Base-by-base conservation (phyloP, 805 yeast species). In the Komagataella pseudopastoris region DNA sequence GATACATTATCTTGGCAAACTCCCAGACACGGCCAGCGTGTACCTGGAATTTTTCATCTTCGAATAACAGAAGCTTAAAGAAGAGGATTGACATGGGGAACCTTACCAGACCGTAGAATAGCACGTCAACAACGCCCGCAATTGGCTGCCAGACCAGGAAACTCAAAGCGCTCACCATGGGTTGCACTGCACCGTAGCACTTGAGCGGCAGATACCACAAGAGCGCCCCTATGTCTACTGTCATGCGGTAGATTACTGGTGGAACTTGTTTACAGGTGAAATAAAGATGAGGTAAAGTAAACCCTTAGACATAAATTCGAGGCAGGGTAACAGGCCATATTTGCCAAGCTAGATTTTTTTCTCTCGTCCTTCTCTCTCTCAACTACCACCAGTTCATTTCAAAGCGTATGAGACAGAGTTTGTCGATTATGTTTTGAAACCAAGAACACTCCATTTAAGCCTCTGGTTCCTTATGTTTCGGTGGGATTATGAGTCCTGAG, bases 1-100 rank as follows among this genome's bases (percentile, higher is more conserved):
- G 66, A 51, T 63, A 63, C 16, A 53, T 18, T 7, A 62, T 52
- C 30, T 56, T 53, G 6, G 49, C 17, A 3, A 50, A 17, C 7
- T 24, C 39, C 39, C 39, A 30, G 14, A 30, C 39, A 30, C 39
- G 39, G 39, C 39, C 39, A 30, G 39, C 39, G 14, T 30, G 39
- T 30, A 30, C 39, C 14, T 30, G 39, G 10, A 30, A n/a, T 30
- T 30, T 30, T 30, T 30, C 39, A 8, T 30, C 39, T 2, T 30
- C 39, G 14, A 30, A 10, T 4, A 30, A 6, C 14, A 30, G 12
- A 30, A 30, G 39, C 39, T 30, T 30, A 30, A 30, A 7, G 14
- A 30, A 30, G 8, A 30, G 39, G 4, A 30, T 30, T 30, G 39
- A 30, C 39, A 30, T 30, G 39, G 39, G 39, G 5, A 30, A n/a